A percentile compares a stretch with the other conserved stretches of the same genome.
Conservation (phyloP, 148 eudicot species). For the Cornus florida region DNA sequence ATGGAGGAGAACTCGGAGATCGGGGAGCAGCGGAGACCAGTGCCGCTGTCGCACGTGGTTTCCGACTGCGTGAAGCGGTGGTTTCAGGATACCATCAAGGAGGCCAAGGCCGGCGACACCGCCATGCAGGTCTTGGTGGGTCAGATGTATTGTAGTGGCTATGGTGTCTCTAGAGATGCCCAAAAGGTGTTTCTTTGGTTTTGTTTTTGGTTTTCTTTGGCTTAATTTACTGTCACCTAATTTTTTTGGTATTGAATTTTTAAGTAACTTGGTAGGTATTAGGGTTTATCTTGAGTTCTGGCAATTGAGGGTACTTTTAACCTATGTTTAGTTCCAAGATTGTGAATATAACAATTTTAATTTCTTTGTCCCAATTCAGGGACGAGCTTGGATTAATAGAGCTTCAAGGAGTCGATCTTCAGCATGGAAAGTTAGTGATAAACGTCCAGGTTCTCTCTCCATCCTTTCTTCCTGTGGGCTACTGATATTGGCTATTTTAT, state of each 20-base stretch:
- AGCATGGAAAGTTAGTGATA: conserved; percentile 39
- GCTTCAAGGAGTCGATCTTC: conserved; percentile 35
- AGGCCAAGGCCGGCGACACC: conserved; percentile 64
- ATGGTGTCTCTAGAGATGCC: conserved; percentile 55
- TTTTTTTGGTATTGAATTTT: neutral
- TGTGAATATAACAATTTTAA: neutral
- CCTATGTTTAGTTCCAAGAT: neutral
- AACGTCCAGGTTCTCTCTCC: conserved; percentile 32
- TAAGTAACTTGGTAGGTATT: neutral
- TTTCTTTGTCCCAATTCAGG: conserved; percentile 16
- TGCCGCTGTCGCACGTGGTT: conserved; percentile 42
- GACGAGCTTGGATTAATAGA: conserved; percentile 32
- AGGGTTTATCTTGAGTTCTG: neutral
- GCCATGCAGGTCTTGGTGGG: conserved; percentile 73
- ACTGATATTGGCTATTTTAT: neutral
- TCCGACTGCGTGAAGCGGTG: conserved; percentile 62
- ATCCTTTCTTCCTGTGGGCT: neutral
- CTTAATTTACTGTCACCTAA: too few species aligned
- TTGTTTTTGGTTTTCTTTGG: neutral
- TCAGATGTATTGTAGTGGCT: conserved; percentile 78
- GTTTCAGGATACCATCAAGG: conserved; percentile 66
- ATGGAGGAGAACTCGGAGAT: conserved; percentile 26
- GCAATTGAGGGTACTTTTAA: neutral
- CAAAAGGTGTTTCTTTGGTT: conserved; percentile 39
- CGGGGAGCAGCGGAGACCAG: conserved; percentile 13